A percentile compares a stretch with the other conserved stretches of the same genome.
Evolutionary conservation across 2,329 filamentous ascomycete species (phyloP).

Genomic region (Scleromitrula shiraiana): DNA sequence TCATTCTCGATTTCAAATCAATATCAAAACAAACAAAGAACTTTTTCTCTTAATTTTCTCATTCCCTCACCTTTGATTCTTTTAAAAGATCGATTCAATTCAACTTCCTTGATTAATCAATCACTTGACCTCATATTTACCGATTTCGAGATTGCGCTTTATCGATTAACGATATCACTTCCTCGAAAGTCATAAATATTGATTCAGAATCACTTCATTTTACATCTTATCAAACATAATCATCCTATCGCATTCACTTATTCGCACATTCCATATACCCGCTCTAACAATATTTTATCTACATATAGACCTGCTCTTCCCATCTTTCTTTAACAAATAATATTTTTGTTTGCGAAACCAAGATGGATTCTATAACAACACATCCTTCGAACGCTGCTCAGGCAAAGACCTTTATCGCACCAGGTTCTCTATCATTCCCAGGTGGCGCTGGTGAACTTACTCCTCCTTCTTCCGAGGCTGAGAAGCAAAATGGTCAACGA

Average conservation of each 20-base stretch:
- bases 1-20: conserved; percentile 13
- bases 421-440: conserved; percentile 86
- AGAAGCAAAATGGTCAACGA: conserved; percentile 43
- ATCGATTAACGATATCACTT: conserved; percentile 8
- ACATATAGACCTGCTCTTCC: conserved; percentile 23
- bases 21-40: no score
- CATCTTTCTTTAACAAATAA: conserved; percentile 13
- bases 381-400: conserved; percentile 87
- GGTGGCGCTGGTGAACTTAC: conserved; percentile 76
- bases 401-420: conserved; percentile 91
- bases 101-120: no score
- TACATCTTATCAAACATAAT: no score
- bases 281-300: conserved; percentile 23
- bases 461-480: conserved; percentile 66
- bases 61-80: background rate
- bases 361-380: conserved; percentile 83
- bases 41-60: background rate
- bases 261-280: conserved; percentile 3
- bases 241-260: background rate
- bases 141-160: conserved; percentile 8
- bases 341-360: conserved; percentile 20
- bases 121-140: conserved; percentile 11
- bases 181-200: conserved; percentile 14
- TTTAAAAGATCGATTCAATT: no score
- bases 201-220: no score